Conservation (phyloP, 2,329 filamentous ascomycete species). For the Mycocentrospora acerina region DNA sequence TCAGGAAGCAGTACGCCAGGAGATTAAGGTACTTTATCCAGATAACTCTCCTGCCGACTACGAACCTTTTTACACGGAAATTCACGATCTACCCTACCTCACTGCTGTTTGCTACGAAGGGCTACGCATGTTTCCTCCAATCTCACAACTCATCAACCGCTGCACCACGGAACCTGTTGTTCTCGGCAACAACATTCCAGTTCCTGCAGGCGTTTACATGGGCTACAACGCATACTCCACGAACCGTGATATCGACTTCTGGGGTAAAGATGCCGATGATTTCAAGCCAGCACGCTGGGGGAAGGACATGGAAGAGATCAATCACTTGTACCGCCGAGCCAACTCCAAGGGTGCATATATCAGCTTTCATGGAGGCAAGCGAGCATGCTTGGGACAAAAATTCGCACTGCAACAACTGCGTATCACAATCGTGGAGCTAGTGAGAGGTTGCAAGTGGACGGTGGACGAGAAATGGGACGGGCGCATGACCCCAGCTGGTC, state of each 20-base stretch:
- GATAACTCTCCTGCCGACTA: constrained; percentile 12
- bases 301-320: constrained; percentile 37
- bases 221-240: constrained; percentile 34
- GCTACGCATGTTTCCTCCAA: constrained; percentile 53
- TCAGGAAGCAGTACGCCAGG: constrained; percentile 21
- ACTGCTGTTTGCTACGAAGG: constrained; percentile 50
- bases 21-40: constrained; percentile 18
- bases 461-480: constrained; percentile 29
- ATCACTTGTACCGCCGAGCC: constrained; percentile 37
- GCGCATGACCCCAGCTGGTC: constrained; percentile 29
- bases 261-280: constrained; percentile 31
- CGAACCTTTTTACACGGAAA: constrained; percentile 19
- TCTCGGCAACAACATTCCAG: constrained; percentile 20
- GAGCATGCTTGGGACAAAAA: constrained; percentile 46
- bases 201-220: constrained; percentile 25
- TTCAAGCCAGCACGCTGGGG: constrained; percentile 48
- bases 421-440: constrained; percentile 34
- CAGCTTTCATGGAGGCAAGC: constrained; percentile 46
- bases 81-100: constrained; percentile 46
- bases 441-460: constrained; percentile 25
- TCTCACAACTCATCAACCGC: constrained; percentile 54
- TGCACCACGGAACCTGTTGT: constrained; percentile 32
- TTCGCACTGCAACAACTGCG: constrained; percentile 45
- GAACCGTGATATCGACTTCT: constrained; percentile 27
- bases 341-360: constrained; percentile 45